A percentile compares a stretch with the other conserved stretches of the same genome.
These are phyloP conservation scores for Babesia caballi DNA, from an alignment of 169 alveolate species.

Conservation along the genomic window DNA sequence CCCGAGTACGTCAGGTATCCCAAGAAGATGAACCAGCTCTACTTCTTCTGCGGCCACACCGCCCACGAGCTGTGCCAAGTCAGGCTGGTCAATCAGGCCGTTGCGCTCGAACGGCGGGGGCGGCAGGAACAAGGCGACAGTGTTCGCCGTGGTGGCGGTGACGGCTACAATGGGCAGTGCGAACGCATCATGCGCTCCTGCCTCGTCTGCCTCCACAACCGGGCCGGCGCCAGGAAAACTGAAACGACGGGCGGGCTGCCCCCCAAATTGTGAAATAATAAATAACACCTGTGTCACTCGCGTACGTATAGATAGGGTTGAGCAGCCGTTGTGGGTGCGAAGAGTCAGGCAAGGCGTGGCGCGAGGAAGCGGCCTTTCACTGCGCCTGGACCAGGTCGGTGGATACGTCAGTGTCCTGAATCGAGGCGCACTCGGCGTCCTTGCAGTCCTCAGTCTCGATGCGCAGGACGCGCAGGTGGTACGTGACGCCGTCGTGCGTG, in stretches of 20 bases:
- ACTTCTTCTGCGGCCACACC: conserved; percentile 42
- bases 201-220: neutral
- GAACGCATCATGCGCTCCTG: neutral
- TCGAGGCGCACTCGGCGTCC: conserved; percentile 56
- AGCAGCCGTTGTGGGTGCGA: too few species aligned
- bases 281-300: too few species aligned
- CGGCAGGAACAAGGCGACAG: neutral
- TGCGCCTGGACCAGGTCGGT: conserved; percentile 27
- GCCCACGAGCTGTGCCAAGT: conserved; percentile 41
- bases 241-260: neutral
- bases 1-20: neutral
- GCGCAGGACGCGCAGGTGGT: conserved; percentile 26
- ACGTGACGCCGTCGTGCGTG: conserved; percentile 33
- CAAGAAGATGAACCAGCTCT: neutral
- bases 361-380: too few species aligned
- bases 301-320: too few species aligned
- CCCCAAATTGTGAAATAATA: neutral
- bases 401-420: conserved; percentile 67
- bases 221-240: neutral
- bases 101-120: neutral
- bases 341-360: too few species aligned
- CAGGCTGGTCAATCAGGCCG: conserved; percentile 21
- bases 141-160: too few species aligned
- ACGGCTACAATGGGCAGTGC: too few species aligned
- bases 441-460: conserved; percentile 38